Evolutionary conservation across 2,329 filamentous ascomycete genomes (phyloP).

Genomic region (Biscogniauxia marginata): DNA sequence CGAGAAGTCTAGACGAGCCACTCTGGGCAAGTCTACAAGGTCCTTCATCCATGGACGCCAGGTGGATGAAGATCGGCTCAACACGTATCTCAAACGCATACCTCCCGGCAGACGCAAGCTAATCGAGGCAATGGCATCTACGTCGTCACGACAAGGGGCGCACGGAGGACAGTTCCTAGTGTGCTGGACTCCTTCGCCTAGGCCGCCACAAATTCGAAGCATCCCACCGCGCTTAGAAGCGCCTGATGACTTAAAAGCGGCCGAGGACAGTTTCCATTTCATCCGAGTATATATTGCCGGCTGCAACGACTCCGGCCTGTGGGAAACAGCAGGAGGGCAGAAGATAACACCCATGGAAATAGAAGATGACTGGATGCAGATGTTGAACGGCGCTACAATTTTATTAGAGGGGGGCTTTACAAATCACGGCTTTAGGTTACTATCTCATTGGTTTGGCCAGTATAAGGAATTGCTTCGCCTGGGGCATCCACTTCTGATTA

Average conservation of each 20-base stretch:
- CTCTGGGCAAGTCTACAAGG: slow-evolving; percentile 13
- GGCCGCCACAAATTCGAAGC: background rate
- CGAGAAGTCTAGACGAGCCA: slow-evolving; percentile 14
- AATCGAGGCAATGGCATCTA: slow-evolving; percentile 8
- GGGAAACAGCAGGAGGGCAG: slow-evolving; percentile 4
- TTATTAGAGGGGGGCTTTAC: slow-evolving; percentile 13
- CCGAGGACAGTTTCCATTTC: slow-evolving; percentile 23
- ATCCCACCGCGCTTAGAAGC: slow-evolving; percentile 10
- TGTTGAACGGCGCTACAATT: slow-evolving; percentile 9
- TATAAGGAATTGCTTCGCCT: slow-evolving; percentile 13
- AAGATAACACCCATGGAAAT: background rate
- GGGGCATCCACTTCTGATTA: slow-evolving; percentile 19
- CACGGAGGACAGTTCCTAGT: slow-evolving; percentile 8
- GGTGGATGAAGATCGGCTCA: slow-evolving; percentile 17
- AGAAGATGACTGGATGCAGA: background rate
- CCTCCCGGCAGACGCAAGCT: slow-evolving; percentile 13
- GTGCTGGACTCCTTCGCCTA: slow-evolving; percentile 19
- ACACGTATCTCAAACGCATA: slow-evolving; percentile 17
- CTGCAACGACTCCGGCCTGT: slow-evolving; percentile 12
- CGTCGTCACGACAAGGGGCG: slow-evolving; percentile 1
- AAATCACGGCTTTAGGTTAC: slow-evolving; percentile 17
- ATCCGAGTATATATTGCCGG: slow-evolving; percentile 16
- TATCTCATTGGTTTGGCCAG: slow-evolving; percentile 16
- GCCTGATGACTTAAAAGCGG: slow-evolving; percentile 17
- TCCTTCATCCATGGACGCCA: slow-evolving; percentile 18